Evolutionary conservation across 768 basidiomycete genomes (phyloP).

Genomic region (Leccinum longicurvipes): DNA sequence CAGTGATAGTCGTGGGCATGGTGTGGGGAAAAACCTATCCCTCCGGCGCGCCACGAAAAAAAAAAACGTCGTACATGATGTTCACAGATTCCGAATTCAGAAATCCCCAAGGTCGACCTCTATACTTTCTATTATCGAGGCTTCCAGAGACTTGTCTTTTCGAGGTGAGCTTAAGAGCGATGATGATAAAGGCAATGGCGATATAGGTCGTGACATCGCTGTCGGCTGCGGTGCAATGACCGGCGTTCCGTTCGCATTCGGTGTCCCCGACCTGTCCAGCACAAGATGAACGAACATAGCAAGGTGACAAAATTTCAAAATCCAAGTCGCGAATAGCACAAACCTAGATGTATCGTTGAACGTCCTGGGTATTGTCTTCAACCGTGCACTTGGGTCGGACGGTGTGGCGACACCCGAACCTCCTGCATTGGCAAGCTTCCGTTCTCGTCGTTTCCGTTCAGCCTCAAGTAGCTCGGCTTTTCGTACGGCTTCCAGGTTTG

Average conservation of each 20-base stretch:
- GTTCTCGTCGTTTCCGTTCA: constrained; percentile 68
- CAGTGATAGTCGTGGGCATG: not conserved
- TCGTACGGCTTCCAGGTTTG: constrained; percentile 77
- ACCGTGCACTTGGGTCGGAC: constrained; percentile 60
- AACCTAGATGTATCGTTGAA: constrained; percentile 64
- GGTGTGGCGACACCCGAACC: constrained; percentile 39
- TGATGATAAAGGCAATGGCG: constrained; percentile 33
- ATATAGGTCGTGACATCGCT: constrained; percentile 32
- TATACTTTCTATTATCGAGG: constrained; percentile 58
- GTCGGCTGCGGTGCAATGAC: constrained; percentile 30
- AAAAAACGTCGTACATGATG: constrained; percentile 2
- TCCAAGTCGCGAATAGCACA: constrained; percentile 21
- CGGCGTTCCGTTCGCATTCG: constrained; percentile 49
- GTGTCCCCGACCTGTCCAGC: constrained; percentile 36
- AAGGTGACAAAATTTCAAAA: constrained; percentile 18
- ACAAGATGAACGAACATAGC: constrained; percentile 5
- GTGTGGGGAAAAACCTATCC: not conserved
- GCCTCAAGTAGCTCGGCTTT: constrained; percentile 68
- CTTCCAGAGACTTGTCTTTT: constrained; percentile 47
- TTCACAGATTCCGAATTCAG: constrained; percentile 30
- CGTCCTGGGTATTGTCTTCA: constrained; percentile 61
- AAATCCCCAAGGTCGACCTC: constrained; percentile 82
- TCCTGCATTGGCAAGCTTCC: constrained; percentile 49
- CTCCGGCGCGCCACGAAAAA: not conserved
- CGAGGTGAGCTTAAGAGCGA: constrained; percentile 26